phyloP scores from a whole-genome alignment of 2,329 filamentous ascomycete species.

The Aspergillus sp. region DNA sequence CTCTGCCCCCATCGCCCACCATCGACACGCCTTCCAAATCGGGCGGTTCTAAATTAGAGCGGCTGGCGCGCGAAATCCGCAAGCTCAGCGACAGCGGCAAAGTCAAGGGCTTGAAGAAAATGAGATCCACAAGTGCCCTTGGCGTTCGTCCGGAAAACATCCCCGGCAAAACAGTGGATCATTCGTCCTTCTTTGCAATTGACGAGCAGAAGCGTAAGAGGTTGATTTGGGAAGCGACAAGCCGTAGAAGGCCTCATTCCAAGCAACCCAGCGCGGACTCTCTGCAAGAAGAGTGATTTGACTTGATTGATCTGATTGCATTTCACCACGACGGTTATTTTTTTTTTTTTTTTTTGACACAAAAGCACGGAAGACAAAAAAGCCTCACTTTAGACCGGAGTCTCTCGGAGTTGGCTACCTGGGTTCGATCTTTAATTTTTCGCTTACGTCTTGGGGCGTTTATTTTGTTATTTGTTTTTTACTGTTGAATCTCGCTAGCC shows the following conservation, averaged over 20 bases:
- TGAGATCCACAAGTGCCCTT: conserved; percentile 56
- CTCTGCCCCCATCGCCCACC: conserved; percentile 40
- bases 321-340: conserved; percentile 1
- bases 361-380: conserved; percentile 10
- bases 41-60: conserved; percentile 56
- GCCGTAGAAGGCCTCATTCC: conserved; percentile 32
- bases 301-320: conserved; percentile 5
- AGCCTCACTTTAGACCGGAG: conserved; percentile 6
- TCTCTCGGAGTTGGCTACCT: conserved; percentile 9
- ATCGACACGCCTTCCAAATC: conserved; percentile 23
- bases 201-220: conserved; percentile 50
- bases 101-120: conserved; percentile 37
- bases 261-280: conserved; percentile 22
- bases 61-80: conserved; percentile 59
- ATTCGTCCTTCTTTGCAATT: conserved; percentile 47
- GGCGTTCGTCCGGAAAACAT: conserved; percentile 41
- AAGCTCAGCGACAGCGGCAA: conserved; percentile 37
- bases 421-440: neutral
- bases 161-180: conserved; percentile 31
- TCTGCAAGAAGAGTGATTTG: conserved; percentile 13
- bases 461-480: conserved; percentile 2
- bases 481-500: neutral
- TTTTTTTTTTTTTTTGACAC: neutral
- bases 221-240: conserved; percentile 49
- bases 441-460: conserved; percentile 2